Percentiles rank a stretch among this genome's conserved stretches.
These are phyloP conservation scores for Helminthosporium solani DNA, from an alignment of 2,329 filamentous ascomycete genomes.

Conservation along the genomic window DNA sequence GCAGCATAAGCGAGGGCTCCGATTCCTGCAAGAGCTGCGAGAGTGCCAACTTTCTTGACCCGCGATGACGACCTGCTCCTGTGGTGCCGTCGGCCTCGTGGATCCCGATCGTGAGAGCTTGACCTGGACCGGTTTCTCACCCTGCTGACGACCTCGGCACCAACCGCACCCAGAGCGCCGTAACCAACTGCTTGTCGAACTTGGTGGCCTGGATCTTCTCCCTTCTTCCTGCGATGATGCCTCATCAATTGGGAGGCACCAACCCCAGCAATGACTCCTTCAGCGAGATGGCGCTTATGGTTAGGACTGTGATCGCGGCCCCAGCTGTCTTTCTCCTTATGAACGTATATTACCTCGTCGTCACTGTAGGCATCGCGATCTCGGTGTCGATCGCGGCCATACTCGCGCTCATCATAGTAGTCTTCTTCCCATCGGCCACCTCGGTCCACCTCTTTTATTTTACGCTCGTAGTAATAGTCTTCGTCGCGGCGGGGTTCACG, in stretches of 20 bases:
- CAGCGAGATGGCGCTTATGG: slow-evolving; percentile 61
- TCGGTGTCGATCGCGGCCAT: slow-evolving; percentile 41
- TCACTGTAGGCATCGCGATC: slow-evolving; percentile 57
- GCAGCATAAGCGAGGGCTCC: slow-evolving; percentile 59
- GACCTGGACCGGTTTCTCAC: slow-evolving; percentile 50
- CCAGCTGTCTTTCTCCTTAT: slow-evolving; percentile 53
- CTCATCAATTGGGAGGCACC: slow-evolving; percentile 62
- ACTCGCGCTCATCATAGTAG: slow-evolving; percentile 40
- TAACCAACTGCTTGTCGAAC: slow-evolving; percentile 59
- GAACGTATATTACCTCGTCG: slow-evolving; percentile 62
- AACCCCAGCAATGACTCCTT: slow-evolving; percentile 61
- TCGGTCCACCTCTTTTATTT: slow-evolving; percentile 52
- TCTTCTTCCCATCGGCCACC: slow-evolving; percentile 44
- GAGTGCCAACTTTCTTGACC: slow-evolving; percentile 56
- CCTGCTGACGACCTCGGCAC: slow-evolving; percentile 59
- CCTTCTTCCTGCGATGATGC: slow-evolving; percentile 58
- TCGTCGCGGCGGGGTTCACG: slow-evolving; percentile 53
- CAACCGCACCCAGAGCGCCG: slow-evolving; percentile 61
- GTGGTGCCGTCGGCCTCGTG: slow-evolving; percentile 19
- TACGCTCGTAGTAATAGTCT: slow-evolving; percentile 57
- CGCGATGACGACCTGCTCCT: slow-evolving; percentile 42
- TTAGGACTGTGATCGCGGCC: slow-evolving; percentile 44
- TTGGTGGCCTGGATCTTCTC: slow-evolving; percentile 54
- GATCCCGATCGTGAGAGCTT: slow-evolving; percentile 38
- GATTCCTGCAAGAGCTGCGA: slow-evolving; percentile 61